Evolutionary conservation across 2,329 filamentous ascomycete species (phyloP).

Genomic region (Aspergillus oerlinghausenensis): DNA sequence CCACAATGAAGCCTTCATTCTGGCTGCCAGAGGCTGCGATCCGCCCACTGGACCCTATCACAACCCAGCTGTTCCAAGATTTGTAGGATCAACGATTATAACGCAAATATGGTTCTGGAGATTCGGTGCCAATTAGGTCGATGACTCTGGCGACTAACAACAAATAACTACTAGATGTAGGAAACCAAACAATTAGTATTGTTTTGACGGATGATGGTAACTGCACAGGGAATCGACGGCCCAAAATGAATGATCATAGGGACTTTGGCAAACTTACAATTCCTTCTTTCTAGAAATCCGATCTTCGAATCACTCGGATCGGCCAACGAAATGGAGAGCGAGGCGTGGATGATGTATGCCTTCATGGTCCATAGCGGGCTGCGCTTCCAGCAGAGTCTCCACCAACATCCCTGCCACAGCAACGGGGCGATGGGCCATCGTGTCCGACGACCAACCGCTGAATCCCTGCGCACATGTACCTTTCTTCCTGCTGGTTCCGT

Average conservation of each 20-base stretch:
- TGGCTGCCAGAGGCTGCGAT: slow-evolving; percentile 15
- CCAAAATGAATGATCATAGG: neutral
- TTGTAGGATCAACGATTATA: neutral
- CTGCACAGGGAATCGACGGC: neutral
- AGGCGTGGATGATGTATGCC: slow-evolving; percentile 7
- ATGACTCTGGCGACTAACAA: slow-evolving; percentile 21
- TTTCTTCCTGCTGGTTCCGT: neutral
- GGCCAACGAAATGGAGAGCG: neutral
- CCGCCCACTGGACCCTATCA: slow-evolving; percentile 6
- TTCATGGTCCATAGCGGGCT: neutral
- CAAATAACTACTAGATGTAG: slow-evolving; percentile 30
- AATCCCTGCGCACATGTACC: neutral
- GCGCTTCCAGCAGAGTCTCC: slow-evolving; percentile 23
- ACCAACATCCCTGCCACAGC: slow-evolving; percentile 32
- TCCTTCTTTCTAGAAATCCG: neutral
- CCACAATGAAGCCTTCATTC: slow-evolving; percentile 32
- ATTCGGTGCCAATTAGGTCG: slow-evolving; percentile 1
- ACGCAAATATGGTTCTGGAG: slow-evolving; percentile 1
- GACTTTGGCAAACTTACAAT: neutral
- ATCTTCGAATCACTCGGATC: neutral
- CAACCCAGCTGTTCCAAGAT: neutral
- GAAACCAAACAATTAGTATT: slow-evolving; percentile 8
- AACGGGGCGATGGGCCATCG: slow-evolving; percentile 16
- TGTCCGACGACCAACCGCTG: neutral
- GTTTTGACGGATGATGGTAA: neutral